These are phyloP conservation scores for Setaria italica DNA, from an alignment of 202 grass and related monocot genomes.

Conservation along the genomic window DNA sequence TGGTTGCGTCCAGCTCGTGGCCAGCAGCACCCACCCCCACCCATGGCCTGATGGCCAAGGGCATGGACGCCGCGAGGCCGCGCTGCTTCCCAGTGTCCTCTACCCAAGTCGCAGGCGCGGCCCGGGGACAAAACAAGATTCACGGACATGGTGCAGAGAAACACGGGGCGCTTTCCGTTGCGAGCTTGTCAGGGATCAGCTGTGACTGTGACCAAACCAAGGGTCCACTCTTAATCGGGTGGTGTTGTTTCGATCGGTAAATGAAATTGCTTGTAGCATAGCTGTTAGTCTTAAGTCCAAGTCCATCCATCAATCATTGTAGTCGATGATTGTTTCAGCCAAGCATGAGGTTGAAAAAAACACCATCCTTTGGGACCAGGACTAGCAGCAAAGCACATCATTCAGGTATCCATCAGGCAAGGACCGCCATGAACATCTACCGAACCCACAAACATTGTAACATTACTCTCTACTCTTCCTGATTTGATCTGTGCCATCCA, in stretches of 20 bases:
- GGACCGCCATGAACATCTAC: not conserved
- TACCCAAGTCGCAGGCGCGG: slow-evolving; percentile 2
- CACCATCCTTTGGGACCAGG: not conserved
- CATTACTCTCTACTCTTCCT: not conserved
- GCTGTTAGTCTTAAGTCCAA: not conserved
- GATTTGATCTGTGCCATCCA: not conserved
- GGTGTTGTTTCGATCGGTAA: not conserved
- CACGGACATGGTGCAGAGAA: slow-evolving; percentile 53
- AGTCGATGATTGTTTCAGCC: slow-evolving; percentile 4
- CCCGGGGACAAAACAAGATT: slow-evolving; percentile 42
- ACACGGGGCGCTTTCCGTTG: slow-evolving; percentile 25
- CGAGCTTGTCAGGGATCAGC: not conserved
- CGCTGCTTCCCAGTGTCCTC: not conserved
- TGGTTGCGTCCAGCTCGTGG: slow-evolving; percentile 46
- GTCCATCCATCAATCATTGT: not conserved
- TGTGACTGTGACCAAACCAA: not conserved
- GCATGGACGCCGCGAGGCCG: slow-evolving; percentile 22
- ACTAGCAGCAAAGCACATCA: not conserved
- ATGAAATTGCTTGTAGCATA: not conserved
- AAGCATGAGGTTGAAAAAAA: not conserved
- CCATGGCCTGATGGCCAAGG: not conserved
- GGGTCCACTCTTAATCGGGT: not conserved
- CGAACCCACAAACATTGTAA: not conserved
- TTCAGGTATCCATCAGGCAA: slow-evolving; percentile 22
- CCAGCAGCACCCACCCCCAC: slow-evolving; percentile 4